Evolutionary conservation across 345 rosid genomes (phyloP).

Genomic region (Arabidopsis thaliana): TAIR10.1 NC_003076.8:17564001-17564500

Average conservation of each 20-base stretch:
- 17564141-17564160: too few species aligned
- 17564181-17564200: constrained; percentile 8
- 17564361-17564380: neutral
- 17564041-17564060: too few species aligned
- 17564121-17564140: too few species aligned
- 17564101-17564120: too few species aligned
- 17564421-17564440: too few species aligned
- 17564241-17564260: constrained; percentile 1
- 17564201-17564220: neutral
- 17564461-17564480: too few species aligned
- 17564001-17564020: neutral
- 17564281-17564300: neutral
- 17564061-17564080: neutral
- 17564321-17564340: neutral
- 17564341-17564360: neutral
- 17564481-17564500: too few species aligned
- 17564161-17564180: too few species aligned
- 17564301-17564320: neutral
- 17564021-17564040: too few species aligned
- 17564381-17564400: neutral
- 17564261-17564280: constrained; percentile 1
- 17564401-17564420: too few species aligned
- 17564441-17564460: too few species aligned
- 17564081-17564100: too few species aligned
- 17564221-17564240: neutral